A percentile compares a stretch with the other conserved stretches of the same genome.
Evolutionary conservation across 176 grass and related monocot species (phyloP).

Genomic region (Puccinellia tenuiflora): DNA sequence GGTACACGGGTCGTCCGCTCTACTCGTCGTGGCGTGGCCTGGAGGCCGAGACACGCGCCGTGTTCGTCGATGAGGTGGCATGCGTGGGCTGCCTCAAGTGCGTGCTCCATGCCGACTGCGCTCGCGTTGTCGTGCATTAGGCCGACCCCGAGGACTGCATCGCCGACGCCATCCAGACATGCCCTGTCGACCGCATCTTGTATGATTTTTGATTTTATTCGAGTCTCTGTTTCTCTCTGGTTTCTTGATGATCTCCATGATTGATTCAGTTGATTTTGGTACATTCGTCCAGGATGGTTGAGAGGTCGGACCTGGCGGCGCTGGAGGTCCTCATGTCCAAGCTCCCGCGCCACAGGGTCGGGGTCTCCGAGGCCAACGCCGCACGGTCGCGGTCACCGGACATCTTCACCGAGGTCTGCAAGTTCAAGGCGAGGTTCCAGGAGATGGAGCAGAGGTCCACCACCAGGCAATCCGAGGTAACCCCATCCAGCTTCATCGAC

Average conservation of each 20-base stretch:
- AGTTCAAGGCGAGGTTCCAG: slow-evolving; percentile 60
- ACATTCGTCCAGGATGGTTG: slow-evolving; percentile 33
- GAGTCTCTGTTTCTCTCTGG: not conserved
- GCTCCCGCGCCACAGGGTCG: slow-evolving; percentile 64
- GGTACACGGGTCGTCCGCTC: slow-evolving; percentile 77
- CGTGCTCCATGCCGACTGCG: too few species aligned
- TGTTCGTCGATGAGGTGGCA: slow-evolving; percentile 82
- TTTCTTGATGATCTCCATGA: too few species aligned
- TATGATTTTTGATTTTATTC: too few species aligned
- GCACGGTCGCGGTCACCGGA: slow-evolving; percentile 49
- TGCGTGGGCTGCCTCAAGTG: slow-evolving; percentile 88
- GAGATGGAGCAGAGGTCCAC: slow-evolving; percentile 61
- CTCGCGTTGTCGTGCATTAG: too few species aligned
- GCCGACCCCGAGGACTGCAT: too few species aligned
- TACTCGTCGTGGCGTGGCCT: slow-evolving; percentile 73
- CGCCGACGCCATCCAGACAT: too few species aligned
- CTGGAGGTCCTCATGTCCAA: slow-evolving; percentile 94
- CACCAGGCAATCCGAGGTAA: slow-evolving; percentile 56
- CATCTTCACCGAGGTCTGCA: too few species aligned
- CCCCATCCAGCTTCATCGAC: not conserved
- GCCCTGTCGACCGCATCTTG: too few species aligned
- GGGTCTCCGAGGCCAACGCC: slow-evolving; percentile 64
- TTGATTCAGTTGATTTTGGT: not conserved
- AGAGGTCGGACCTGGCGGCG: slow-evolving; percentile 67
- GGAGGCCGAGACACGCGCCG: slow-evolving; percentile 53